phyloP scores from a whole-genome alignment of 2,329 filamentous ascomycete species.

The Fusarium pseudoanthophilum region DNA sequence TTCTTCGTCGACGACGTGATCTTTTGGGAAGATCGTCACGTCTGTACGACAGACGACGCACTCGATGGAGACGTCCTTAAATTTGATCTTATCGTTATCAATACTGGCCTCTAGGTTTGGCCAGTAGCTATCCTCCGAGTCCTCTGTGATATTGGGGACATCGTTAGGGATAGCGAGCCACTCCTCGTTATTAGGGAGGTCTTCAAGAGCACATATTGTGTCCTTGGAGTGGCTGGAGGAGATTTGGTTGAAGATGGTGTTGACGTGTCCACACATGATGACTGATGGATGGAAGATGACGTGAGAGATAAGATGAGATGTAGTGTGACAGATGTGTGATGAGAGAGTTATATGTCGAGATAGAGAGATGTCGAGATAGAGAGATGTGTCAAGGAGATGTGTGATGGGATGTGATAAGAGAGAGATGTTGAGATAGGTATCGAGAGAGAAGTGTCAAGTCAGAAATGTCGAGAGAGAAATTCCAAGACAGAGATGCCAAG shows the following conservation, averaged over 20 bases:
- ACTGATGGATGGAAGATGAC: background rate
- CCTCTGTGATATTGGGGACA: background rate
- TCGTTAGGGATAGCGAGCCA: background rate
- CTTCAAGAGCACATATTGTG: background rate
- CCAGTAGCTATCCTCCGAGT: background rate
- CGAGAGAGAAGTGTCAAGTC: background rate
- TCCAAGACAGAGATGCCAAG: background rate
- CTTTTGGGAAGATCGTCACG: background rate
- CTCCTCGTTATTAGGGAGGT: background rate
- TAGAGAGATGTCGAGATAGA: background rate
- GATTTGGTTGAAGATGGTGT: background rate
- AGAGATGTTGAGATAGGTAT: background rate
- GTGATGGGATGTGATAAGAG: no score
- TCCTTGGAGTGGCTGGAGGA: background rate
- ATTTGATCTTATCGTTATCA: background rate
- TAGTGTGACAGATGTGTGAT: background rate
- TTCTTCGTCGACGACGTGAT: background rate
- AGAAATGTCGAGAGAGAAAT: background rate
- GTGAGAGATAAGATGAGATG: background rate
- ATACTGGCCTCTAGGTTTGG: background rate
- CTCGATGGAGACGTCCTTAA: background rate
- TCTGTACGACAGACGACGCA: background rate
- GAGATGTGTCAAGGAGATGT: no score
- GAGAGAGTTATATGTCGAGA: no score
- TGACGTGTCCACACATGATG: background rate